Evolutionary conservation across 176 grass and related monocot genomes (phyloP).

Genomic region (Aegilops tauschii): DNA sequence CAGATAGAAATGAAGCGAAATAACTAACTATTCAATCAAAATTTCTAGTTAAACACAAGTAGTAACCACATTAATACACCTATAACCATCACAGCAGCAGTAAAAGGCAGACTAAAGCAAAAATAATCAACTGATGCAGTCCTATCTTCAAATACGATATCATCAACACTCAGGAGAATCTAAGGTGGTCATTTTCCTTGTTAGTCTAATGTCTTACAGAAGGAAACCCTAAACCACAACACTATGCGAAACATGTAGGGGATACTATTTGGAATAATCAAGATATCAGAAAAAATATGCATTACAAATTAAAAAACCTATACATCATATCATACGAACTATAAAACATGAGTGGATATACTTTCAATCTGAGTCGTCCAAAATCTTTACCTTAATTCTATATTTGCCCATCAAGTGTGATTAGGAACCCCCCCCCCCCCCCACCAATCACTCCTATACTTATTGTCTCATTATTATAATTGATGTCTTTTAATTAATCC

Average conservation of each 20-base stretch:
- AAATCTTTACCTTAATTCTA: no score
- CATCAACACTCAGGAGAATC: neutral
- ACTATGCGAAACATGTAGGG: conserved; percentile 12
- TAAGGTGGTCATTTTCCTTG: neutral
- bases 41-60: neutral
- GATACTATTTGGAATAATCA: conserved; percentile 7
- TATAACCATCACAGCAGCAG: neutral
- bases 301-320: neutral
- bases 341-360: no score
- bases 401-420: no score
- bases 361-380: no score
- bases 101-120: neutral
- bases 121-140: neutral
- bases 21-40: neutral
- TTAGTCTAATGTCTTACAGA: neutral
- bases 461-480: no score
- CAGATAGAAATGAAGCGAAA: neutral
- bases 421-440: no score
- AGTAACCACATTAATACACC: neutral
- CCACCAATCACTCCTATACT: no score
- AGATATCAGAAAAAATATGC: neutral
- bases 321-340: no score
- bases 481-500: no score
- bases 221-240: conserved; percentile 6
- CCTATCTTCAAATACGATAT: neutral